These are phyloP conservation scores for Mucor racemosus DNA, from an alignment of 371 early-diverging fungal species.

Conservation along the genomic window DNA sequence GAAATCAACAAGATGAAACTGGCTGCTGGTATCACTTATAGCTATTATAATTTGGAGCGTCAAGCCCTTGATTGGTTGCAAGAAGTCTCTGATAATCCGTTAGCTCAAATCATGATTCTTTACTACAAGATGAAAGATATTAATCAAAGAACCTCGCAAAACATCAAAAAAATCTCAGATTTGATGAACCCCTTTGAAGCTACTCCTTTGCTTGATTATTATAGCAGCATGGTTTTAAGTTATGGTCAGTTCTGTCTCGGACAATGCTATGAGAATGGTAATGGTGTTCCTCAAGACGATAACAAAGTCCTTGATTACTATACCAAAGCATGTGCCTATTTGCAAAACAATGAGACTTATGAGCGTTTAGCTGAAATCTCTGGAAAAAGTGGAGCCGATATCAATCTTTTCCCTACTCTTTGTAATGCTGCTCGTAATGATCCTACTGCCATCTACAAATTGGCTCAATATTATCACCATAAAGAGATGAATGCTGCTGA, in stretches of 20 bases:
- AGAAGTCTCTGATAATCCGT: constrained; percentile 16
- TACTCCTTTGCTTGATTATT: constrained; percentile 8
- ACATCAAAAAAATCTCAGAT: neutral
- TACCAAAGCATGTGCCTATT: constrained; percentile 20
- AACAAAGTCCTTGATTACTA: constrained; percentile 19
- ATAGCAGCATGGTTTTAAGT: constrained; percentile 20
- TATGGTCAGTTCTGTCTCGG: constrained; percentile 30
- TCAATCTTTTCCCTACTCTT: constrained; percentile 18
- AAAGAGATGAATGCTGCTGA: constrained; percentile 3
- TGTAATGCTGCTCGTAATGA: constrained; percentile 25
- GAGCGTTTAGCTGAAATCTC: constrained; percentile 18
- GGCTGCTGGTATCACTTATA: constrained; percentile 31
- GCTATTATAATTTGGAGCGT: constrained; percentile 25
- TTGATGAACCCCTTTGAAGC: constrained; percentile 12
- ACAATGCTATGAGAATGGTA: constrained; percentile 27
- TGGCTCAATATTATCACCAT: constrained; percentile 23
- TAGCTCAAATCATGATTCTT: constrained; percentile 22
- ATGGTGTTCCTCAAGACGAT: constrained; percentile 11
- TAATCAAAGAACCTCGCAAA: neutral
- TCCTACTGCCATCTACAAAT: constrained; percentile 14
- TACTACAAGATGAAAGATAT: constrained; percentile 27
- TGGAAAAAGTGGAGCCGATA: neutral
- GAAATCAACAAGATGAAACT: constrained; percentile 26
- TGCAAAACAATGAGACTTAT: constrained; percentile 23
- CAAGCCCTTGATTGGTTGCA: constrained; percentile 29